These are phyloP conservation scores for Colletotrichum tanaceti DNA, from an alignment of 2,329 filamentous ascomycete genomes.

Conservation along the genomic window DNA sequence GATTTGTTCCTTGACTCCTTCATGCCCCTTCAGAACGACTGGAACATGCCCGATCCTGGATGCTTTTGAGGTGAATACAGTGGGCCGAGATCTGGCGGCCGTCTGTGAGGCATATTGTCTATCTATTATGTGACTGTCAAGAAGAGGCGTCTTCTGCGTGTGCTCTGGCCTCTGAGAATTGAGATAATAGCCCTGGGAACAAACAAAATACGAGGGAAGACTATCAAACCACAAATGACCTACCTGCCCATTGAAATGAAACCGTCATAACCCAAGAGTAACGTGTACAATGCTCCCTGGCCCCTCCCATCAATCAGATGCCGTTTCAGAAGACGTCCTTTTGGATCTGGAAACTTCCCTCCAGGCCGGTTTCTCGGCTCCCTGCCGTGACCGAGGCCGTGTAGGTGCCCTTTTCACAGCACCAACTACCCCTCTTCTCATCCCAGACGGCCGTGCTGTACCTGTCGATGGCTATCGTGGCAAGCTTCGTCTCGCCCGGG, in stretches of 20 bases:
- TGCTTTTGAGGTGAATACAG: not conserved
- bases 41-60: slow-evolving; percentile 24
- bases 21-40: slow-evolving; percentile 28
- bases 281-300: rapidly evolving
- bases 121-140: not conserved
- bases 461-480: slow-evolving; percentile 68
- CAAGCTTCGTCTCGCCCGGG: slow-evolving; percentile 67
- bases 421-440: slow-evolving; percentile 73
- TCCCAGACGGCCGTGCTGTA: slow-evolving; percentile 77
- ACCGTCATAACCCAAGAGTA: too few relatives aligned
- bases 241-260: not conserved
- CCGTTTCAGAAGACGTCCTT: slow-evolving; percentile 77
- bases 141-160: not conserved
- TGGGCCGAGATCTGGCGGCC: not conserved
- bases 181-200: too few relatives aligned
- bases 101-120: not conserved
- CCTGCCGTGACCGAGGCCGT: slow-evolving; percentile 66
- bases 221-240: not conserved
- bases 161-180: too few relatives aligned
- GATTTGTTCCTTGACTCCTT: slow-evolving; percentile 30
- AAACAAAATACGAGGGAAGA: too few relatives aligned
- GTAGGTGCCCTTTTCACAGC: slow-evolving; percentile 74
- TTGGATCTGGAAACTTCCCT: slow-evolving; percentile 64
- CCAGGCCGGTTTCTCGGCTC: slow-evolving; percentile 59
- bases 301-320: slow-evolving; percentile 55